Conservation (phyloP, 2,329 filamentous ascomycete genomes). For the Diaporthe vaccinii region DNA sequence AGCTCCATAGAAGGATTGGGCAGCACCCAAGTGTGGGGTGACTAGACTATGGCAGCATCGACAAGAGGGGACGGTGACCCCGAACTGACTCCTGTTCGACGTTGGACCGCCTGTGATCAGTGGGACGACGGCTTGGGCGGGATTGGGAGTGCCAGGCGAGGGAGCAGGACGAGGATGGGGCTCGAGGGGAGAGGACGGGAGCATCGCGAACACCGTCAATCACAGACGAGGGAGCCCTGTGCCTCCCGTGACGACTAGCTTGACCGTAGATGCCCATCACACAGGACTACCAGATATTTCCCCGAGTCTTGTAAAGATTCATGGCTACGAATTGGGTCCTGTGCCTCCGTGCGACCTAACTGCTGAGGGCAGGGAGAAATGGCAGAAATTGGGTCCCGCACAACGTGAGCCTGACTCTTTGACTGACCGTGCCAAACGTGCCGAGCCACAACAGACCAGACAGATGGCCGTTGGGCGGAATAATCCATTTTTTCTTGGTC, state of each 20-base stretch:
- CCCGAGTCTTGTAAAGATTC: neutral
- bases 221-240: conserved; percentile 23
- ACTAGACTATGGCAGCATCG: conserved; percentile 12
- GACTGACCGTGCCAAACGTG: conserved; percentile 6
- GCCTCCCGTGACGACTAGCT: conserved; percentile 13
- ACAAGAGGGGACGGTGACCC: conserved; percentile 12
- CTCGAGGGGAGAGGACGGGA: neutral
- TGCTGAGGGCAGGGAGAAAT: neutral
- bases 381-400: neutral
- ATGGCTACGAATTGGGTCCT: neutral
- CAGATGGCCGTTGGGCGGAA: neutral
- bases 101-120: conserved; percentile 12
- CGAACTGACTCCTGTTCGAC: conserved; percentile 12
- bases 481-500: neutral
- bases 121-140: conserved; percentile 15
- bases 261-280: conserved; percentile 17
- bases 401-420: conserved; percentile 2
- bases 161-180: neutral
- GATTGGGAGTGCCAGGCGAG: conserved; percentile 4
- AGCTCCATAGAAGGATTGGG: conserved; percentile 24
- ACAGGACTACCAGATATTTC: neutral
- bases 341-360: neutral
- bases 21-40: conserved; percentile 21
- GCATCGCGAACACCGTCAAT: neutral
- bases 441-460: neutral